phyloP scores from a whole-genome alignment of 805 yeast species.

The Clavispora fructus region DNA sequence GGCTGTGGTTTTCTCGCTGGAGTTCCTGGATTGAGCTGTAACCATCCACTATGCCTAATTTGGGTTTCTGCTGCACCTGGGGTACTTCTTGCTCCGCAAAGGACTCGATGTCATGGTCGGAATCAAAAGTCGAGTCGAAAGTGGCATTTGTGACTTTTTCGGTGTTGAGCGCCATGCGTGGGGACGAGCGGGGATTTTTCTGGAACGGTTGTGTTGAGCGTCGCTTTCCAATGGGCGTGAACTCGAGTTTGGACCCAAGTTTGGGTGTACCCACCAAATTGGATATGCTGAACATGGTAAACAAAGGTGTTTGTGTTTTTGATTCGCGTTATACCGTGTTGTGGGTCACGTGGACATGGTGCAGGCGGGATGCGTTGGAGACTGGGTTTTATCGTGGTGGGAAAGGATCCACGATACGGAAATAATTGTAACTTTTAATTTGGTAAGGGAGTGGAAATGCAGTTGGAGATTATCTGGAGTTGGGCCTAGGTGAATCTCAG shows the following conservation, averaged over 20 bases:
- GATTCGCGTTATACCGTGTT: neutral
- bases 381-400: too few relatives aligned
- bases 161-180: slow-evolving; percentile 3
- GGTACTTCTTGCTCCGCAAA: neutral
- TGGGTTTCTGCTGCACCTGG: neutral
- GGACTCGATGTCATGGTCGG: slow-evolving; percentile 3
- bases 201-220: neutral
- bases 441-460: too few relatives aligned
- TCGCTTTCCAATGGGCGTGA: slow-evolving; percentile 23
- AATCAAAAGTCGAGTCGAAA: slow-evolving; percentile 11
- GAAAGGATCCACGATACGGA: too few relatives aligned
- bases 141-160: slow-evolving; percentile 6
- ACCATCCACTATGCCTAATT: slow-evolving; percentile 4
- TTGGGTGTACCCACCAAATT: slow-evolving; percentile 16
- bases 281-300: slow-evolving; percentile 14
- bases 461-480: too few relatives aligned
- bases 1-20: slow-evolving; percentile 21
- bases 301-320: slow-evolving; percentile 1
- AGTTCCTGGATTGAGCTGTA: slow-evolving; percentile 19
- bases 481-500: too few relatives aligned
- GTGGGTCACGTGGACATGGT: neutral
- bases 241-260: slow-evolving; percentile 15
- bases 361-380: too few relatives aligned
- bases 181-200: neutral
- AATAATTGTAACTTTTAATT: too few relatives aligned